Evolutionary conservation across 2,329 filamentous ascomycete species (phyloP), one percentile per base, ranked within the genome.

Genomic region (Metarhizium brunneum): DNA sequence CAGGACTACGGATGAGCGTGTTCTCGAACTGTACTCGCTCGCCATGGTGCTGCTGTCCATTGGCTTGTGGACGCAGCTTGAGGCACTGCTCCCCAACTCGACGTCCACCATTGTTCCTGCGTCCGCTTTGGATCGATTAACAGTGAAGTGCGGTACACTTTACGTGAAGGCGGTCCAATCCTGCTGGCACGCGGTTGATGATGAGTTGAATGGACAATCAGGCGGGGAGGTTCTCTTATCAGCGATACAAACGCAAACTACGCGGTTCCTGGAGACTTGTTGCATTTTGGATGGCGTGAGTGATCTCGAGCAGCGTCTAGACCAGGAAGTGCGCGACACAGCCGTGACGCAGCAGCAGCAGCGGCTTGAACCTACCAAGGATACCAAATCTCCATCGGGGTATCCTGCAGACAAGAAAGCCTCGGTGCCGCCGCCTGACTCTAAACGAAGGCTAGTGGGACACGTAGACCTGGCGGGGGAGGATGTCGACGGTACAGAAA

Each of bases 81-180:
- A 83, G 54, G 73, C 76, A 18, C 70, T 84, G 0, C 73, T 76
- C 1, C 68, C 76, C 0, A 70, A 72, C 42, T 38, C 57, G 11
- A 76, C 68, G 48, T 70, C 71, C 0, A 68, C 83, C 13, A 77
- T 77, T 64, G 79, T 88, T 30, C 72, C 81, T 0, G 81, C 85
- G 58, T 80, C 85, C 32, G 77, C 83, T 0, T 70, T 88, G 2
- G 77, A 84, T 1, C 81, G 83, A 59, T 72, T 90, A 2, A 79
- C 84, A 0, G 80, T 83, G 3, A 82, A 83, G 65, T 91, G 88
- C 61, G 87, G 88, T 14, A 87, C 83, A 7, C 76, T 87, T 0
- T 92, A 90, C 68, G 86, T 84, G 79, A 86, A 85, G 64, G 87
- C 86, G 0, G 87, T 90, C 2, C 81, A 87, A 64, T 78, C 82